Base-by-base conservation (phyloP, 2,329 filamentous ascomycete genomes). In the Neocatenulostroma microsporum region DNA sequence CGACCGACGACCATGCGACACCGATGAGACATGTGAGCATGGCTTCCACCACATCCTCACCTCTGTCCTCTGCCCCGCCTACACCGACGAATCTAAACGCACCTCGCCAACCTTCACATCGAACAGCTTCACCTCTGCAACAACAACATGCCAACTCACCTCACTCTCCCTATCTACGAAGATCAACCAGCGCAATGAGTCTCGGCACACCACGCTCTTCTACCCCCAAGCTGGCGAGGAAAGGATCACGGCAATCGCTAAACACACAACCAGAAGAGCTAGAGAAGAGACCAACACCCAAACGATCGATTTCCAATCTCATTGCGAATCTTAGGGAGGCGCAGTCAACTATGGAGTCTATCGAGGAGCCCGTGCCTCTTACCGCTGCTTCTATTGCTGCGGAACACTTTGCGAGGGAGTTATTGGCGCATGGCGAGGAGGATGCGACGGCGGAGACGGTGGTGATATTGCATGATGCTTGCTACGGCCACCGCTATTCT, bases 401-500 rank as follows among this genome's bases (percentile, higher is more conserved):
- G 12, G 70, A 76, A 7, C 77, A 82, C 58, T 84, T 94, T 54
- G 67, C 69, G 43, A 74, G 72, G 42, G 85, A 94, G 56, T 61
- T 93, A 21, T 68, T 74, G 12, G 61, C 70, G 5, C 80, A 85
- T 51, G 73, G 80, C 39, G 58, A 56, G 2, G 57, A 53, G 3
- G 53, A 51, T 8, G 50, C 51, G 9, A 46, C 56, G 5, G 58
- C 72, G 3, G 68, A 87, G 42, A 86, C 86, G 0, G 64, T 93
- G 4, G 87, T 96, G 30, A 73, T 98, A 20, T 67, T 98, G 2
- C 87, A 96, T 53, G 91, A 98, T 64, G 80, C 83, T 36, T 94
- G 89, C 62, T 98, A 96, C 58, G 88, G 89, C 17, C 91, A 98
- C 63, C 80, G 87, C 17, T 98, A 80, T 61, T 85, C 88, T 9